phyloP scores from a whole-genome alignment of 2,329 filamentous ascomycete species.

The Paracoccidioides lutzii region DNA sequence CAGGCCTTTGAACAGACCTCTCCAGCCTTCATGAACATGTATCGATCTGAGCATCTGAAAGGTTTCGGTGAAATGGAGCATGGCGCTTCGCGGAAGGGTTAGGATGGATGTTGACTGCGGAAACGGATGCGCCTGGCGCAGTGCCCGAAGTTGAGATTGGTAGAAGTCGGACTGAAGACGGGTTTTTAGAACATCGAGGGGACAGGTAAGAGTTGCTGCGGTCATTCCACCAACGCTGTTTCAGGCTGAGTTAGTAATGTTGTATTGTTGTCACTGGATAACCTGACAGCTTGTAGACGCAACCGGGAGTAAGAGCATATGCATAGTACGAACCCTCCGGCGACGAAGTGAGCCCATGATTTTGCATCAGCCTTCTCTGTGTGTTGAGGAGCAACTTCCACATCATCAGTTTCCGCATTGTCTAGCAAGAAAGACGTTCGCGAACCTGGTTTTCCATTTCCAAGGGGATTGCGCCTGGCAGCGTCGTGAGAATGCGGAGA shows the following conservation, averaged over 20 bases:
- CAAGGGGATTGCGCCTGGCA: slow-evolving; percentile 19
- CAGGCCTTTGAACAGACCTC: slow-evolving; percentile 84
- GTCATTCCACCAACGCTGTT: slow-evolving; percentile 75
- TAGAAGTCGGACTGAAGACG: slow-evolving; percentile 89
- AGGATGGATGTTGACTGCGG: slow-evolving; percentile 42
- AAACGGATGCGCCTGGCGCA: slow-evolving; percentile 46
- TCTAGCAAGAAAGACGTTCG: slow-evolving; percentile 14
- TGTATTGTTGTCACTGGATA: not conserved
- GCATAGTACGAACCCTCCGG: slow-evolving; percentile 58
- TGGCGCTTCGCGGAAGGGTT: slow-evolving; percentile 51
- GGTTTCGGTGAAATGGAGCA: slow-evolving; percentile 71
- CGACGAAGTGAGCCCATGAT: slow-evolving; percentile 84
- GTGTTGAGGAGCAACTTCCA: slow-evolving; percentile 18
- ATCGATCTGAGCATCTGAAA: slow-evolving; percentile 74
- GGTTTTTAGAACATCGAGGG: slow-evolving; percentile 86
- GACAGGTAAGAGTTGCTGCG: slow-evolving; percentile 75
- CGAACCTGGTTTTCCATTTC: slow-evolving; percentile 7
- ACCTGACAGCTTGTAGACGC: not conserved
- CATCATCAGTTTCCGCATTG: slow-evolving; percentile 28
- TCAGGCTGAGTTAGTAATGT: slow-evolving; percentile 5
- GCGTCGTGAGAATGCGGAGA: slow-evolving; percentile 14
- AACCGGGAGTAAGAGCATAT: no score
- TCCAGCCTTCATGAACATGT: slow-evolving; percentile 66
- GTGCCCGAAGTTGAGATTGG: slow-evolving; percentile 63
- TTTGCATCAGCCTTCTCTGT: slow-evolving; percentile 34